Percentiles rank a stretch among this genome's conserved stretches.
phyloP scores from a whole-genome alignment of 164 flowering plant genomes.

The Echeveria elegans region DNA sequence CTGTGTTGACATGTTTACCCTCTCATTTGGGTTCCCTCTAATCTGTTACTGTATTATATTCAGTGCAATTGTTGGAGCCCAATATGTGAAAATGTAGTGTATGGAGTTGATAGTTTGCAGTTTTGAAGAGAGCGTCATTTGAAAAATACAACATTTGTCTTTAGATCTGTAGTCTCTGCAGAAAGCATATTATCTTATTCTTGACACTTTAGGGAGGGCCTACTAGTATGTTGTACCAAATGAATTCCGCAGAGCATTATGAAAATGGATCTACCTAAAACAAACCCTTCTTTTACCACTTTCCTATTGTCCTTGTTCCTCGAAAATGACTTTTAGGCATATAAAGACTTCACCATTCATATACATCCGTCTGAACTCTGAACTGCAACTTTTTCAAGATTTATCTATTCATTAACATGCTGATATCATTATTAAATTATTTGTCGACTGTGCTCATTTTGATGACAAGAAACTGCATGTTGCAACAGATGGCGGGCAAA shows the following conservation, averaged over 20 bases:
- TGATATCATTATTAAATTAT: neutral
- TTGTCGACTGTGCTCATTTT: neutral
- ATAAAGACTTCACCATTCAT: too few species aligned
- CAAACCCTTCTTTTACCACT: neutral
- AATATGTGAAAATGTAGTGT: neutral
- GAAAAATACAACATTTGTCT: neutral
- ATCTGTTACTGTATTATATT: neutral
- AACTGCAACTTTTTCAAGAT: too few species aligned
- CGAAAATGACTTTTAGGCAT: neutral
- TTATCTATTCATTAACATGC: too few species aligned
- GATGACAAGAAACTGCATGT: neutral
- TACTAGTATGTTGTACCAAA: neutral
- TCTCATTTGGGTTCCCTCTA: neutral
- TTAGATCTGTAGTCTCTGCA: neutral
- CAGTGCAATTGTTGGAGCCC: neutral
- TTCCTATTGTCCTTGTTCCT: neutral
- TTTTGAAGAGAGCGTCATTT: neutral
- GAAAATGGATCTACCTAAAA: neutral
- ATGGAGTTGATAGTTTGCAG: neutral
- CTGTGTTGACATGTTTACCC: neutral
- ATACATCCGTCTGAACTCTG: too few species aligned
- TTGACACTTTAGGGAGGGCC: neutral
- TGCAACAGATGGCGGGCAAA: conserved; percentile 78
- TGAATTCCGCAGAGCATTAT: neutral
- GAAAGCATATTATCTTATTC: neutral